A percentile compares a stretch with the other conserved stretches of the same genome.
These are phyloP conservation scores for Salix caprea DNA, from an alignment of 345 rosid species.

Conservation along the genomic window DNA sequence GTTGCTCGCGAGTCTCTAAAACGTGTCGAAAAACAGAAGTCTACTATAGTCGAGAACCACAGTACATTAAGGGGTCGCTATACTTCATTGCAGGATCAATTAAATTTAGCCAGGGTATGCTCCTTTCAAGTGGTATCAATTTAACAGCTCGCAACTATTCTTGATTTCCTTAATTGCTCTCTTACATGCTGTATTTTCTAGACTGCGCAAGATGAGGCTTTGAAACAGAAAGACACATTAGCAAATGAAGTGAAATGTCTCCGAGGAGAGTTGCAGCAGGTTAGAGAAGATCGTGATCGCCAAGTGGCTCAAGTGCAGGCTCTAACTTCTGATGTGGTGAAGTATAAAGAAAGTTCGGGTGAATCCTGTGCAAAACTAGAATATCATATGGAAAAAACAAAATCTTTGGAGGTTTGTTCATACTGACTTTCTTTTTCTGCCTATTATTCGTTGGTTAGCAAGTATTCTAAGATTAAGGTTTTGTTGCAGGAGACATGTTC, in stretches of 20 bases:
- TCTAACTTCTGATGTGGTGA: conserved; percentile 51
- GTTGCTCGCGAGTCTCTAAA: conserved; percentile 49
- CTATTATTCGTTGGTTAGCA: background rate
- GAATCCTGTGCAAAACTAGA: conserved; percentile 67
- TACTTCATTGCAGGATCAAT: conserved; percentile 74
- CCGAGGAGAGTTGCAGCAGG: conserved; percentile 74
- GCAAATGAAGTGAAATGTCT: conserved; percentile 61
- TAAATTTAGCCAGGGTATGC: conserved; percentile 62
- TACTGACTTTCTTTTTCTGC: background rate
- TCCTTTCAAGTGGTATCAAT: background rate
- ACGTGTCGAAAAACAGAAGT: conserved; percentile 74
- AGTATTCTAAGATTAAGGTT: background rate
- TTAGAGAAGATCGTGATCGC: conserved; percentile 83
- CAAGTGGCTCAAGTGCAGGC: conserved; percentile 53
- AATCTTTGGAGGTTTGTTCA: conserved; percentile 70
- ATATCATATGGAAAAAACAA: conserved; percentile 47
- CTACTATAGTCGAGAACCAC: conserved; percentile 72
- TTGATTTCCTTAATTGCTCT: background rate
- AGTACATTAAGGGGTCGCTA: conserved; percentile 78
- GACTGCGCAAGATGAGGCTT: conserved; percentile 75
- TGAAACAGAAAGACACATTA: conserved; percentile 57
- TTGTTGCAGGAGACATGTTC: conserved; percentile 69
- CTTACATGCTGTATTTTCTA: conserved; percentile 10
- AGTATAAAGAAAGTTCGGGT: conserved; percentile 64
- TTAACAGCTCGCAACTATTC: background rate